A percentile compares a stretch with the other conserved stretches of the same genome.
These are phyloP conservation scores for Penicillium occitanis DNA, from an alignment of 2,329 filamentous ascomycete genomes.

Conservation along the genomic window DNA sequence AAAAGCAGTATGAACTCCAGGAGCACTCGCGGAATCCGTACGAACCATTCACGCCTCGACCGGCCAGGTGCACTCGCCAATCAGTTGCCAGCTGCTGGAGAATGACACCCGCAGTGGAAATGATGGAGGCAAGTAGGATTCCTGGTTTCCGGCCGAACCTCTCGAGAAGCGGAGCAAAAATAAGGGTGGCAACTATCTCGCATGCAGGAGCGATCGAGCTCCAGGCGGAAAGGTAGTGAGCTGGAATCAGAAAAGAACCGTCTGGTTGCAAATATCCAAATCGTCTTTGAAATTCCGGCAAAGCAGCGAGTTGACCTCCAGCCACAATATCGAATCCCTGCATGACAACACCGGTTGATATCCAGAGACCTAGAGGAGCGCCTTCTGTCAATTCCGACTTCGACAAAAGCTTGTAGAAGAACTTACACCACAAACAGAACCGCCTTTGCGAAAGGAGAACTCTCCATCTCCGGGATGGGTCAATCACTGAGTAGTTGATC, in stretches of 20 bases:
- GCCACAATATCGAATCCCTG: conserved; percentile 34
- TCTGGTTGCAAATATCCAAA: conserved; percentile 30
- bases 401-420: background rate
- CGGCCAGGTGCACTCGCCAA: conserved; percentile 32
- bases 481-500: background rate
- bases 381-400: background rate
- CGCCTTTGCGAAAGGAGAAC: background rate
- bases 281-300: conserved; percentile 31
- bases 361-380: conserved; percentile 27
- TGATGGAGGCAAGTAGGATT: conserved; percentile 29
- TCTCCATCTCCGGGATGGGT: background rate
- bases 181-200: conserved; percentile 16
- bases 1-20: background rate
- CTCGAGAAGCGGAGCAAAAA: conserved; percentile 34
- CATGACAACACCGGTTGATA: conserved; percentile 35
- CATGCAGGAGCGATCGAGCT: conserved; percentile 30
- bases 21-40: background rate
- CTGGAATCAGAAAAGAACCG: conserved; percentile 32
- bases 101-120: conserved; percentile 32
- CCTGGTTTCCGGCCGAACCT: conserved; percentile 34
- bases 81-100: conserved; percentile 32
- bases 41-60: conserved; percentile 23
- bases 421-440: background rate
- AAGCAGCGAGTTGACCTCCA: conserved; percentile 33
- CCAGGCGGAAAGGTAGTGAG: conserved; percentile 34